These are phyloP conservation scores for Trifolium fragiferum DNA, from an alignment of 306 rosid genomes.

Conservation along the genomic window DNA sequence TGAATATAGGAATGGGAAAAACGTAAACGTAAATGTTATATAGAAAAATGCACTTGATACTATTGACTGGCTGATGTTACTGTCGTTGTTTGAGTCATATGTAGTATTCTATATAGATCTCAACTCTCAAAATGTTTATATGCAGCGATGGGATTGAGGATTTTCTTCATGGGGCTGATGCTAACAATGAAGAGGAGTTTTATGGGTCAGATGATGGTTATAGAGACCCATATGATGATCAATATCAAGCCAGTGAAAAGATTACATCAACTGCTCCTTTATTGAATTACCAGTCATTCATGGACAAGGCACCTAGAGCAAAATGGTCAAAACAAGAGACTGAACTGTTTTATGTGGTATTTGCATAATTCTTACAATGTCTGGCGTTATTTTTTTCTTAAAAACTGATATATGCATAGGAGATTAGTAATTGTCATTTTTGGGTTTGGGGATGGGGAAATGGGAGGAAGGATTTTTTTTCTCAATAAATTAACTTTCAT, in stretches of 20 bases:
- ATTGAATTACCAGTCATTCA: conserved; percentile 74
- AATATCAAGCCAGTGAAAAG: conserved; percentile 46
- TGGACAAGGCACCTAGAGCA: conserved; percentile 67
- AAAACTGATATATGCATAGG: neutral
- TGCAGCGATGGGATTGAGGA: conserved; percentile 48
- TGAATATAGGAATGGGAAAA: neutral
- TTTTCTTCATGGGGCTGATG: conserved; percentile 44
- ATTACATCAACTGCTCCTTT: conserved; percentile 44
- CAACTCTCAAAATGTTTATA: conserved; percentile 40
- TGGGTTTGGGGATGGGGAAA: conserved; percentile 29
- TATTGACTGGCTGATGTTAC: conserved; percentile 25
- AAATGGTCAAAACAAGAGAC: conserved; percentile 91
- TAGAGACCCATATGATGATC: conserved; percentile 59
- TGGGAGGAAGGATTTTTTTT: neutral
- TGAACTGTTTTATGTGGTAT: conserved; percentile 76
- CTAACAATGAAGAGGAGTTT: conserved; percentile 50
- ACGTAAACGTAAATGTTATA: neutral
- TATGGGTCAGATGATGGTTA: conserved; percentile 56
- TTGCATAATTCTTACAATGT: conserved; percentile 29
- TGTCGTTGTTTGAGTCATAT: conserved; percentile 27
- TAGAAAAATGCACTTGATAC: conserved; percentile 7
- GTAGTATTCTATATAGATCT: conserved; percentile 24
- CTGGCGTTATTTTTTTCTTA: conserved; percentile 4
- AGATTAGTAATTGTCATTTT: neutral
- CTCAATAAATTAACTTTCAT: conserved; percentile 5